Base-by-base conservation (phyloP, 2,329 filamentous ascomycete genomes). In the Nemania sp. region DNA sequence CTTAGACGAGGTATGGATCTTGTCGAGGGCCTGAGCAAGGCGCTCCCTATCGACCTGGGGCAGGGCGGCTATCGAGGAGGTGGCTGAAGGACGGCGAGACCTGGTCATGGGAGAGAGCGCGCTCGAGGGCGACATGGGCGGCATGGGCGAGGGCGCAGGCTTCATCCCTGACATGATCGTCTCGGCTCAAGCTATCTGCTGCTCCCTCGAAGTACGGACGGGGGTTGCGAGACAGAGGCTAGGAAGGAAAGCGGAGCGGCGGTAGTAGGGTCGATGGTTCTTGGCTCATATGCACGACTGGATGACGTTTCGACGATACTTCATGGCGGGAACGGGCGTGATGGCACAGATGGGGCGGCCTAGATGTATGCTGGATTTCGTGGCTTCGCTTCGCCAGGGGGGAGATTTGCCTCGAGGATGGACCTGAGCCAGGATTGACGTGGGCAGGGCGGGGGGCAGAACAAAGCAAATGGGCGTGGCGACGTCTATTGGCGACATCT, bases 1-100 rank as follows among this genome's bases (percentile, higher is more conserved):
- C 71, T 90, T 96, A n/a, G 93, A 92, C 5, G 90, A 88, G 52
- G 82, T 92, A 75, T 97, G 94, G 67, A 97, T 97, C 69, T 91
- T 88, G 76, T 96, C 90, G 62, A 97, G 86, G 17, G 89, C 85
- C 64, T 91, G 86, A 35, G 90, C 87, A 39, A 94, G 81, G 59
- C 90, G 88, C 64, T 92, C 90, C 72, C 86, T 90, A 73, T 93
- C 90, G 42, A 86, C 77, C 50, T 83, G 81, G 1, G 81, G 63
- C 11, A 65, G 76, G 2, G 78, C 74, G 6, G 78, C 77, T 15
- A 81, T 65, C 21, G 86, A 87, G 37, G 78, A 78, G 34, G 74
- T 68, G 12, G 74, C 58, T 17, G 78, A 81, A 40, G 72, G 76
- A 51, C 77, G 75, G 39, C 77, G 77, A 21, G 77, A 72, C 39